phyloP scores from a whole-genome alignment of 164 flowering plant genomes.

The Warburgia ugandensis region DNA sequence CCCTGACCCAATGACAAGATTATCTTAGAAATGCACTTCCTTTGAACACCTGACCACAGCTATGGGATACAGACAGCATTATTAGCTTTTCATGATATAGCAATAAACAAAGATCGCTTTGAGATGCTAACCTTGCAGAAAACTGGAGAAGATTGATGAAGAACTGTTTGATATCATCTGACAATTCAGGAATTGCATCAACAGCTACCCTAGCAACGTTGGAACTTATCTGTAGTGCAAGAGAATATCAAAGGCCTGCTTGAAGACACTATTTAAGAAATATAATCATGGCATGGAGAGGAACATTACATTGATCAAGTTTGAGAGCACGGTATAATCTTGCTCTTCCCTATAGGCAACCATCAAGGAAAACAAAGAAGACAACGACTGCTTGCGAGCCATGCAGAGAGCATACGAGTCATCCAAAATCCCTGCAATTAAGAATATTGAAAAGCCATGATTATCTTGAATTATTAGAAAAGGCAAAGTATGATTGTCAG shows the following conservation, averaged over 20 bases:
- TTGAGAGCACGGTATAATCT: constrained; percentile 83
- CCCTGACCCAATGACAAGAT: too few relatives aligned
- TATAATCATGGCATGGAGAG: not conserved
- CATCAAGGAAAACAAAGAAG: constrained; percentile 80
- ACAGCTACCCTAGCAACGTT: constrained; percentile 60
- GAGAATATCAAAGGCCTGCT: constrained; percentile 1
- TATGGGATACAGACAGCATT: not conserved
- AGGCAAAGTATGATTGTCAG: too few relatives aligned
- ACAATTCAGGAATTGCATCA: constrained; percentile 67
- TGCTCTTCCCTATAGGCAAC: constrained; percentile 66
- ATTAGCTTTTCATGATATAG: not conserved
- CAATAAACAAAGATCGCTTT: not conserved
- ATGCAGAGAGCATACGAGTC: constrained; percentile 80
- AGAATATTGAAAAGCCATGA: not conserved
- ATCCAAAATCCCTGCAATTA: constrained; percentile 73
- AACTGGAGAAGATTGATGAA: constrained; percentile 62
- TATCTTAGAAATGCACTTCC: too few relatives aligned
- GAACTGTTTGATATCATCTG: constrained; percentile 43
- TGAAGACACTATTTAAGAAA: not conserved
- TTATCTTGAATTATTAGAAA: too few relatives aligned
- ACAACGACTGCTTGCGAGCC: constrained; percentile 66
- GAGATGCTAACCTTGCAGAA: constrained; percentile 65
- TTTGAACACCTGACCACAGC: too few relatives aligned
- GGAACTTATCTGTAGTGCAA: constrained; percentile 47
- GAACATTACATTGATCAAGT: constrained; percentile 60